Percentiles rank a stretch among this genome's conserved stretches.
Conservation (phyloP, 2,329 filamentous ascomycete genomes). For the Cordyceps cateniannulata region DNA sequence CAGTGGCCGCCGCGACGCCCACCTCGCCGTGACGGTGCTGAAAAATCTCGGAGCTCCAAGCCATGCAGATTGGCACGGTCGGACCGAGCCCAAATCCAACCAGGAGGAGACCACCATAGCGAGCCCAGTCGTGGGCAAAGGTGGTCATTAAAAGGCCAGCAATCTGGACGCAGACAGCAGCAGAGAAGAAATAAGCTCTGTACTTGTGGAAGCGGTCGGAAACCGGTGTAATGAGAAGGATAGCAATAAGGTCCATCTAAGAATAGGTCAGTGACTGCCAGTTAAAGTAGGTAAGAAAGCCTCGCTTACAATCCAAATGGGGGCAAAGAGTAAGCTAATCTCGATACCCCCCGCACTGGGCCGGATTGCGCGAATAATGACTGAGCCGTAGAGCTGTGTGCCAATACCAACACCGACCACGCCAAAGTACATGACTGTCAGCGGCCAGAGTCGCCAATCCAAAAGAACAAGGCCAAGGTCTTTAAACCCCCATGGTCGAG, state of each 20-base stretch:
- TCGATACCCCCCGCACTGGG: slow-evolving; percentile 65
- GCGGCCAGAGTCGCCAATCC: slow-evolving; percentile 84
- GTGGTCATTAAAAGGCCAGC: slow-evolving; percentile 73
- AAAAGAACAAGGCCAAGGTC: slow-evolving; percentile 66
- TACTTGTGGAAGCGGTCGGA: slow-evolving; percentile 80
- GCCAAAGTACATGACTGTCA: slow-evolving; percentile 89
- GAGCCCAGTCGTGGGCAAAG: slow-evolving; percentile 73
- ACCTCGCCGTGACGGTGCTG: slow-evolving; percentile 85
- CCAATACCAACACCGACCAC: slow-evolving; percentile 90
- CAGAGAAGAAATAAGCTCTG: slow-evolving; percentile 74
- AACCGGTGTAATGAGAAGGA: slow-evolving; percentile 76
- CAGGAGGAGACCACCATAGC: slow-evolving; percentile 83
- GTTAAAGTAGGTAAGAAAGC: background rate
- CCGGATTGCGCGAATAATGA: slow-evolving; percentile 78
- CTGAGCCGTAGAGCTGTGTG: slow-evolving; percentile 78
- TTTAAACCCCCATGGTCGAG: slow-evolving; percentile 62
- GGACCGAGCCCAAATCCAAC: slow-evolving; percentile 87
- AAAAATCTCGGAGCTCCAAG: slow-evolving; percentile 88
- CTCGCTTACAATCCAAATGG: slow-evolving; percentile 77
- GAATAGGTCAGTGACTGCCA: background rate
- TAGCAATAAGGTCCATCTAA: slow-evolving; percentile 81
- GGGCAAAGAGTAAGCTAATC: slow-evolving; percentile 77
- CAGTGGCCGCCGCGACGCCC: slow-evolving; percentile 78
- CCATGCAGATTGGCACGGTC: slow-evolving; percentile 89
- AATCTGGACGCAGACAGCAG: slow-evolving; percentile 72